Evolutionary conservation across 148 eudicot genomes (phyloP), one percentile per base, ranked within the genome.

Genomic region (Camellia granthamiana): DNA sequence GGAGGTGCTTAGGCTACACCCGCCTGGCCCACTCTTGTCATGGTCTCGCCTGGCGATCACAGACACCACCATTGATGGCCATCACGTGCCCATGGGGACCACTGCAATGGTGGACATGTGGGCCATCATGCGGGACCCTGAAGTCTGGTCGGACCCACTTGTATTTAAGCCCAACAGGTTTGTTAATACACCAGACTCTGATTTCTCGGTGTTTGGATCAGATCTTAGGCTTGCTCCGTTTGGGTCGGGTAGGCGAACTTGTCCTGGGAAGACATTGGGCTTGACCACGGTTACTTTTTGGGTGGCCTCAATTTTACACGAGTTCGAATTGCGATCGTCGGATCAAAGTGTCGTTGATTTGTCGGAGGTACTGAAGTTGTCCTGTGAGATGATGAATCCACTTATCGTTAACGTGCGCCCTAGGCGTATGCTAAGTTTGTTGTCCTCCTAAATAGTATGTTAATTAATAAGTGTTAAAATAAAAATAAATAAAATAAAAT

Each of bases 371-470:
- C 56, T 94, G 3, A 92, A 76, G 83, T 81, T 94, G 0, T 94
- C 98, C 2, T 90, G 97, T 75, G 98, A 94, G 80, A 92, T 92
- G 98, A 91, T 88, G n/a, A 83, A 88, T 16, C 93, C 98, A 5
- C 88, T 94, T 43, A 52, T 51, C 5, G 94, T 81, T 43, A 65
- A 76, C 15, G 81, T 88, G 65, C 82, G 78, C 16, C 76, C 81
- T 46, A 87, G 94, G 84, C 87, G 89, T 54, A 60, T 12, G 23
- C 19, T 19, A 18, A 42, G 13, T 18, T 68, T 12, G 43, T 72
- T 4, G 7, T 3, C 7, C 15, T 64, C 8, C 55, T 5, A 52
- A 23, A 5, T 43, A 1, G 4, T 11, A 38, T 30, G n/a, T 23
- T 74, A 52, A 23, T 23, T 19, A 6, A 1, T 11, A 38, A 21